Evolutionary conservation across 495 filamentous ascomycete species (phyloP).

Genomic region (Jackrogersella multiformis): DNA sequence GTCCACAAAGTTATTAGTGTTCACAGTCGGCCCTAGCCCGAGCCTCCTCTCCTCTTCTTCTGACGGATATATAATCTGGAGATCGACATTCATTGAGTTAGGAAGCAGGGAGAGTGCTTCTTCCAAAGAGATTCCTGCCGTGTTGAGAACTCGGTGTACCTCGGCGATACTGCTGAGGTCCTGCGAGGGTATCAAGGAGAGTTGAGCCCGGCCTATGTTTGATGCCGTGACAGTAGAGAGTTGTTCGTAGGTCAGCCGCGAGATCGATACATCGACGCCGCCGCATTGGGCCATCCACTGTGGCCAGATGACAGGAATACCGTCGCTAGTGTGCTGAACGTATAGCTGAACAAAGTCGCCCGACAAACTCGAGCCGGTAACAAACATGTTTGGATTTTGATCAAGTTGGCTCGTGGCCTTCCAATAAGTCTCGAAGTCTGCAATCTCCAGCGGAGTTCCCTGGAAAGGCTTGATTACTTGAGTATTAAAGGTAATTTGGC

Average conservation of each 20-base stretch:
- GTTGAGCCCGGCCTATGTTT: slow-evolving; percentile 53
- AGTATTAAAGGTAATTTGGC: slow-evolving; percentile 90
- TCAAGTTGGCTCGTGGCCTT: slow-evolving; percentile 94
- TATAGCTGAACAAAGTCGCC: slow-evolving; percentile 92
- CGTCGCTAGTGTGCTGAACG: slow-evolving; percentile 89
- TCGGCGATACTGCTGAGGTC: slow-evolving; percentile 67
- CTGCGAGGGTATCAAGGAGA: slow-evolving; percentile 56
- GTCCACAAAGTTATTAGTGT: slow-evolving; percentile 88
- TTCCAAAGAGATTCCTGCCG: slow-evolving; percentile 75
- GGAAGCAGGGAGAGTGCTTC: slow-evolving; percentile 80
- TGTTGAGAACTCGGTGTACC: slow-evolving; percentile 73
- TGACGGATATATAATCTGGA: slow-evolving; percentile 87
- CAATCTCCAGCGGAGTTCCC: slow-evolving; percentile 93
- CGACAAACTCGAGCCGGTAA: slow-evolving; percentile 93
- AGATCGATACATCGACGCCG: slow-evolving; percentile 83
- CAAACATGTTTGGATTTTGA: slow-evolving; percentile 80
- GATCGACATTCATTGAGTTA: slow-evolving; percentile 79
- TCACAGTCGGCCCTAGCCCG: slow-evolving; percentile 74
- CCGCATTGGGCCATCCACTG: slow-evolving; percentile 79
- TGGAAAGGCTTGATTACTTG: slow-evolving; percentile 97
- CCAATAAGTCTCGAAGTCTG: slow-evolving; percentile 98
- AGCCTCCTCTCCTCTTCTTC: slow-evolving; percentile 71
- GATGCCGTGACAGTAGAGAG: slow-evolving; percentile 72
- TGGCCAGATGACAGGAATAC: slow-evolving; percentile 85
- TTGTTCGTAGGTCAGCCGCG: slow-evolving; percentile 75